phyloP scores from a whole-genome alignment of 768 basidiomycete species.

The Leucosporidium scottii region DNA sequence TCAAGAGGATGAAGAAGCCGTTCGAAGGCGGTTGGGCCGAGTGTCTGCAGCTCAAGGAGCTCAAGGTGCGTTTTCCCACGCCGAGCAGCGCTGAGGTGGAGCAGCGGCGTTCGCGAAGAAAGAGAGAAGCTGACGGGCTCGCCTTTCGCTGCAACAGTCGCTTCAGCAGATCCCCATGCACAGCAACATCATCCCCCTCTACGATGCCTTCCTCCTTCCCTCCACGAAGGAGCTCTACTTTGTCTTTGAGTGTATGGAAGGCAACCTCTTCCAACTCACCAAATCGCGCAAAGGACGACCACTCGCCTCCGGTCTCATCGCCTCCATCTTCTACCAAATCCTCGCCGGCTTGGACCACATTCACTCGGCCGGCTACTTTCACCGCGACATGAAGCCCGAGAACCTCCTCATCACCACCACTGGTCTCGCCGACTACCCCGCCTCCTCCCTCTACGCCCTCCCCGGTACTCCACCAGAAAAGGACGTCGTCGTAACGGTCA shows the following conservation, averaged over 20 bases:
- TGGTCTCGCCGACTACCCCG: conserved; percentile 82
- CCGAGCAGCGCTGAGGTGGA: no score
- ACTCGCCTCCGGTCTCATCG: conserved; percentile 91
- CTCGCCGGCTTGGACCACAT: conserved; percentile 85
- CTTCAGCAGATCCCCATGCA: conserved; percentile 89
- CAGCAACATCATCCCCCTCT: conserved; percentile 94
- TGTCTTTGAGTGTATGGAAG: conserved; percentile 99
- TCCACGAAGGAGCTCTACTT: conserved; percentile 94
- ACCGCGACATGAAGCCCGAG: conserved; percentile 99
- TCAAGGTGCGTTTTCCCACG: conserved; percentile 60
- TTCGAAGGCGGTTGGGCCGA: conserved; percentile 99
- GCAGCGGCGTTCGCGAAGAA: neutral
- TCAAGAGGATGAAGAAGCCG: conserved; percentile 96
- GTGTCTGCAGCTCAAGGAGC: conserved; percentile 87
- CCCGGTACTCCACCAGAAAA: conserved; percentile 62
- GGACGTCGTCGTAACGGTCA: conserved; percentile 94
- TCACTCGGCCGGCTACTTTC: conserved; percentile 87
- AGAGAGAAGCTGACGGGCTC: neutral
- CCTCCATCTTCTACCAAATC: conserved; percentile 89
- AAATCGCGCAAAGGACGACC: conserved; percentile 91
- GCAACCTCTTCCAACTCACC: conserved; percentile 98
- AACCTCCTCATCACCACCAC: conserved; percentile 97
- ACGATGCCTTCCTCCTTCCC: conserved; percentile 98
- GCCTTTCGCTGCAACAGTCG: conserved; percentile 53
- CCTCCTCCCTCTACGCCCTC: conserved; percentile 62